phyloP scores from a whole-genome alignment of 2,329 filamentous ascomycete genomes.

The Sclerotinia subarctica region DNA sequence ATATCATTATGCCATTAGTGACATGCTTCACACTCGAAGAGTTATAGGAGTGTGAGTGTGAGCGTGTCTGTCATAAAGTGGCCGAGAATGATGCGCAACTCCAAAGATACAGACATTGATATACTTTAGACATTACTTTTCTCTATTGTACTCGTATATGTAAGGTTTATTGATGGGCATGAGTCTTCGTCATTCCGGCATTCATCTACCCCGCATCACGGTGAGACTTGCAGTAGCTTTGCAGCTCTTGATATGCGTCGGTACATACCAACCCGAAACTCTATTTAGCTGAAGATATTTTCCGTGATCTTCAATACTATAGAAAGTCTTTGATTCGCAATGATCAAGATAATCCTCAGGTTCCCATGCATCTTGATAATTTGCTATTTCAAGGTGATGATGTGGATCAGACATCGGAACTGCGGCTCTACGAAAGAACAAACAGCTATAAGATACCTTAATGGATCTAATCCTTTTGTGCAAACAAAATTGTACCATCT shows the following conservation, averaged over 20 bases:
- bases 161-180: neutral
- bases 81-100: neutral
- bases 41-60: neutral
- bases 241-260: neutral
- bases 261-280: conserved; percentile 1
- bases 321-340: neutral
- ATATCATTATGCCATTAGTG: too few species aligned
- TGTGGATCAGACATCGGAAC: neutral
- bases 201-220: conserved; percentile 4
- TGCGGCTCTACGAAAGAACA: neutral
- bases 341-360: neutral
- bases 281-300: neutral
- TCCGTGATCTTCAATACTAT: neutral
- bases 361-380: neutral
- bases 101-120: neutral
- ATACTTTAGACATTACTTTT: neutral
- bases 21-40: neutral
- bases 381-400: neutral
- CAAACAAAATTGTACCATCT: neutral
- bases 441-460: neutral
- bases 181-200: neutral
- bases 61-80: neutral
- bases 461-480: neutral
- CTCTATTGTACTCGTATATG: neutral
- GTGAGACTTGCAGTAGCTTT: neutral